Base-by-base conservation (phyloP, 768 basidiomycete genomes). In the Boletus eberwhitei region DNA sequence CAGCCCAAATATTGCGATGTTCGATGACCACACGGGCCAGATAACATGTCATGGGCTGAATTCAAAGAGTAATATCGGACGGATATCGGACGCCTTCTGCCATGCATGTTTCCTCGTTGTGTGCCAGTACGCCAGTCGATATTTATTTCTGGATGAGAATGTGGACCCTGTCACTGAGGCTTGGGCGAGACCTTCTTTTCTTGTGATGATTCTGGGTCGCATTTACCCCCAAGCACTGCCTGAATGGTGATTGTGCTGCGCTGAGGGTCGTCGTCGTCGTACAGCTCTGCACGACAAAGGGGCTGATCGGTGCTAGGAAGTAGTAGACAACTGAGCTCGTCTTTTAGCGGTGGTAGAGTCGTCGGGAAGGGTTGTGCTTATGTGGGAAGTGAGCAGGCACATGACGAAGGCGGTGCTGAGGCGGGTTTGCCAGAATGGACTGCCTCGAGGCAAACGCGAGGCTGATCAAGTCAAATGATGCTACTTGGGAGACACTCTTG, bases 381-480 rank as follows among this genome's bases (percentile, higher is more conserved):
- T 13, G 36, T 48, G 46, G 34, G 42, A 41, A 21, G 17, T 12
- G 49, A 4, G 17, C 50, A 52, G 51, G 47, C 47, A 52, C 48
- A 36, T 8, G 50, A 48, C 36, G 39, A 40, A 13, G 43, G 55
- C 54, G 26, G 35, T 55, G 58, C 26, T n/a, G 34, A 5, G 48
- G 26, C 50, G 48, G 34, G 46, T 22, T 31, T 35, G 19, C 58
- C 26, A 41, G 59, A 59, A 42, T n/a, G 21, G 29, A 19, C 44
- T 8, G 66, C 68, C 68, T 61, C 64, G 68, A 70, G 68, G 68
- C 53, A 37, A 22, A 14, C 16, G 59, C 41, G 61, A 67, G 67
- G 67, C 53, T 34, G 44, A 37, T 56, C 51, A 53, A 31, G 52
- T 57, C 54, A 54, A 46, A 36, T 34, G 38, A 37, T 37, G 36